Percentiles rank a stretch among this genome's conserved stretches.
These are phyloP conservation scores for Boletellus emodensis DNA, from an alignment of 768 basidiomycete species.

Conservation along the genomic window DNA sequence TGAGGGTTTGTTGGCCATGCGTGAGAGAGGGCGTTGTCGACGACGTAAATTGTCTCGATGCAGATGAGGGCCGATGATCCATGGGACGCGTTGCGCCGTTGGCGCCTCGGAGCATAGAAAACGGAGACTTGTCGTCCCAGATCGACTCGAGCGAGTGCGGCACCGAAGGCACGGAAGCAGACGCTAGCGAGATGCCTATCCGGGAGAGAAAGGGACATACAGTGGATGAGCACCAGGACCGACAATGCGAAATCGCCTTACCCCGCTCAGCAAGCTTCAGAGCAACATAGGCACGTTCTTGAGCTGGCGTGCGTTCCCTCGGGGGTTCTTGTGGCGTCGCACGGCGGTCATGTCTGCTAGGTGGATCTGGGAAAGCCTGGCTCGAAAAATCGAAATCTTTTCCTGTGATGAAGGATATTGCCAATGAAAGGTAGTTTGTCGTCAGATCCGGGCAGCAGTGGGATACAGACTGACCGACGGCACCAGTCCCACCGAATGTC, in stretches of 20 bases:
- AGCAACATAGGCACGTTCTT: conserved; percentile 19
- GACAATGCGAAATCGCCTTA: conserved; percentile 14
- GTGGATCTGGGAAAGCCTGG: conserved; percentile 32
- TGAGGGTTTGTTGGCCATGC: conserved; percentile 29
- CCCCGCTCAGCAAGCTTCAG: conserved; percentile 26
- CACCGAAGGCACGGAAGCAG: conserved; percentile 20
- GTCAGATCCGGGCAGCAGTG: conserved; percentile 11
- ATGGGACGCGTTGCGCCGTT: conserved; percentile 46
- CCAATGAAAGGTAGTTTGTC: neutral
- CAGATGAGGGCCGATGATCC: conserved; percentile 28
- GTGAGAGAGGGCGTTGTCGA: conserved; percentile 22
- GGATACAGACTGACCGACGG: conserved; percentile 60
- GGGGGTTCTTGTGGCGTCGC: conserved; percentile 19
- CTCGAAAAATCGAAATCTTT: conserved; percentile 89
- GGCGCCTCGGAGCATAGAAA: conserved; percentile 58
- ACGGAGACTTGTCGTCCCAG: conserved; percentile 79
- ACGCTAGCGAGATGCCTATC: conserved; percentile 33
- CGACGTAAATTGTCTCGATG: conserved; percentile 22
- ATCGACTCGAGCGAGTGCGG: conserved; percentile 62
- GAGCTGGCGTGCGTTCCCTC: conserved; percentile 28
- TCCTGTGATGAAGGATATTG: conserved; percentile 42
- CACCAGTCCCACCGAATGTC: conserved; percentile 77
- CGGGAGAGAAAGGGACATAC: conserved; percentile 10
- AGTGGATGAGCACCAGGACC: conserved; percentile 9
- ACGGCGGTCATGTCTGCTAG: conserved; percentile 15